Percentiles rank a stretch among this genome's conserved stretches.
These are phyloP conservation scores for Xylaria venustula DNA, from an alignment of 495 filamentous ascomycete genomes.

Conservation along the genomic window DNA sequence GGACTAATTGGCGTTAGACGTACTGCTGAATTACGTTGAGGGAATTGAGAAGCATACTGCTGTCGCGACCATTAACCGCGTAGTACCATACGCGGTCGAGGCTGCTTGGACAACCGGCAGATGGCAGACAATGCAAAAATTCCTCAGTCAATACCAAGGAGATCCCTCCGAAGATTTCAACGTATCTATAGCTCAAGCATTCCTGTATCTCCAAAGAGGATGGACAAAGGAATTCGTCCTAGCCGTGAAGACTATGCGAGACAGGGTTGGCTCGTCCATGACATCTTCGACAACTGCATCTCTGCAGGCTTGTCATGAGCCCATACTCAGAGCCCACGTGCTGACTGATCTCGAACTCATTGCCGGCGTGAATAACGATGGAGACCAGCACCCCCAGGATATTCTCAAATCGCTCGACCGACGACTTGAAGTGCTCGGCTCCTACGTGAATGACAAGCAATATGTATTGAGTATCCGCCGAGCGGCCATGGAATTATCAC, in stretches of 20 bases:
- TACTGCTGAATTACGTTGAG: slow-evolving; percentile 80
- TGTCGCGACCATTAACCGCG: slow-evolving; percentile 48
- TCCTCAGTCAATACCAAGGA: slow-evolving; percentile 54
- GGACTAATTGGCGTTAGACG: slow-evolving; percentile 53
- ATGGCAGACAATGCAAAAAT: slow-evolving; percentile 73
- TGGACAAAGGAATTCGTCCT: slow-evolving; percentile 54
- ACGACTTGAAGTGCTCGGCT: slow-evolving; percentile 79
- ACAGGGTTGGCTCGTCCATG: slow-evolving; percentile 68
- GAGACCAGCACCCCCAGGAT: slow-evolving; percentile 36
- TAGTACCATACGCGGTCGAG: slow-evolving; percentile 81
- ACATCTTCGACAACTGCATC: slow-evolving; percentile 73
- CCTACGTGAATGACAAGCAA: slow-evolving; percentile 87
- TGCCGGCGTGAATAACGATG: slow-evolving; percentile 45
- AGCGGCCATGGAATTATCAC: slow-evolving; percentile 75
- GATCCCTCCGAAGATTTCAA: slow-evolving; percentile 72
- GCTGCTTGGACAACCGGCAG: slow-evolving; percentile 84
- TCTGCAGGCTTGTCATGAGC: slow-evolving; percentile 75
- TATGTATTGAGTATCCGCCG: slow-evolving; percentile 86
- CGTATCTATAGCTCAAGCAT: slow-evolving; percentile 69
- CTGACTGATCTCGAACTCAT: slow-evolving; percentile 85
- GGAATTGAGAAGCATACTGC: slow-evolving; percentile 58
- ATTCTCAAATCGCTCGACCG: slow-evolving; percentile 63
- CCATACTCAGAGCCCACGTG: slow-evolving; percentile 79
- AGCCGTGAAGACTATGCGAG: slow-evolving; percentile 62
- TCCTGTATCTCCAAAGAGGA: slow-evolving; percentile 62